Base-by-base conservation (phyloP, 1,284 basidiomycete genomes). In the Blastosporella zonata region DNA sequence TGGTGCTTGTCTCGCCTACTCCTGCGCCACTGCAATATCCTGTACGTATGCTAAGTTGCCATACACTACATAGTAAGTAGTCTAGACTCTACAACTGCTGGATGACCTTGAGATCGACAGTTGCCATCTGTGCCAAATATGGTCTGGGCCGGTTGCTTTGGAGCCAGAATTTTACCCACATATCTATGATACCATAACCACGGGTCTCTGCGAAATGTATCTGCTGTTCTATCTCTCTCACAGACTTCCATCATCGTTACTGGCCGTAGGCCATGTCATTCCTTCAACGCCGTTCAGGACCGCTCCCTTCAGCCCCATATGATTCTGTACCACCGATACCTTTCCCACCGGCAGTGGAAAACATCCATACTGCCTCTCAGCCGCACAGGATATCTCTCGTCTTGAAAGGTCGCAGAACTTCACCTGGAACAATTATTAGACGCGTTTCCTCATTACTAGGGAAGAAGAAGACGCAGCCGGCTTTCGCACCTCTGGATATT, bases 281-380 rank as follows among this genome's bases (percentile, higher is more conserved):
- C 48, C 53, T 55, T 44, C 42, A 49, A 20, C 55, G 51, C 21
- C 52, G 55, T 40, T 49, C 49, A 20, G 18, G 43, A 15, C 35
- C 35, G 9, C 38, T 23, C 18, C 23, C 48, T 46, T 43, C 44
- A 27, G 12, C 41, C 21, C 39, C 40, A 4, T 45, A 53, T 43
- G 21, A 48, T 21, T 27, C 39, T 15, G 42, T 28, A 31, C 35
- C 45, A 10, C 9, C 53, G 2, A 36, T 50, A 35, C 51, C 55
- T 13, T 54, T 56, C 43, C 56, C 54, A 35, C 51, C 51, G 42
- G 38, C 55, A 40, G 54, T 54, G 8, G 57, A 55, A 42, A 55
- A 57, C 40, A 50, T 49, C 37, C 46, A 37, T 22, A n/a, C 27
- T 20, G 6, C 35, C 27, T 27, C 43, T 9, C 44, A 47, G 17